phyloP scores from a whole-genome alignment of 148 eudicot species.

The Rhododendron molle region DNA sequence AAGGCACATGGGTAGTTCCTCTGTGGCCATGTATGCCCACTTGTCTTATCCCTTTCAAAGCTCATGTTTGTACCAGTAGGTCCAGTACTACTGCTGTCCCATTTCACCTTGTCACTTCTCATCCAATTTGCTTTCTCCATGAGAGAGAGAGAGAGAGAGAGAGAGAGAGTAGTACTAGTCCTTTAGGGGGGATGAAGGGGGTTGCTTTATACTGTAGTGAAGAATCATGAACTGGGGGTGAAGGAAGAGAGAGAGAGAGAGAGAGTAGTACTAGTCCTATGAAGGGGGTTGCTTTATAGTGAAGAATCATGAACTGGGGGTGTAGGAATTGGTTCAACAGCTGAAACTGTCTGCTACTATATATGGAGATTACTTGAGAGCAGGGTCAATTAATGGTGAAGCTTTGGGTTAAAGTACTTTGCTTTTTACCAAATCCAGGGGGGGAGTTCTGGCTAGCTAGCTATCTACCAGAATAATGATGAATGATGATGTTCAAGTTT shows the following conservation, averaged over 20 bases:
- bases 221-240: background rate
- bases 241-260: background rate
- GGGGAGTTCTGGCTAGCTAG: background rate
- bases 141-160: slow-evolving; percentile 10
- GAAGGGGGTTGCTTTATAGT: background rate
- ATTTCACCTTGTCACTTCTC: slow-evolving; percentile 25
- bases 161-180: background rate
- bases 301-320: background rate
- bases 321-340: background rate
- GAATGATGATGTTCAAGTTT: slow-evolving; percentile 18
- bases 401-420: slow-evolving; percentile 4
- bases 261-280: background rate
- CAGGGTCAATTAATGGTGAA: background rate
- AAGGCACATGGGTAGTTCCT: slow-evolving; percentile 70
- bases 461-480: slow-evolving; percentile 1
- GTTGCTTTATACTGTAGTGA: slow-evolving; percentile 4
- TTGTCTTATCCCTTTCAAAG: slow-evolving; percentile 34
- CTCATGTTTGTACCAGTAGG: slow-evolving; percentile 15
- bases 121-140: slow-evolving; percentile 23
- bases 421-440: slow-evolving; percentile 19
- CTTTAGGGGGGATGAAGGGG: background rate
- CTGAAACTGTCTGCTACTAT: slow-evolving; percentile 1
- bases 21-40: slow-evolving; percentile 69
- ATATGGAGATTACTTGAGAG: slow-evolving; percentile 9
- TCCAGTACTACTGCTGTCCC: slow-evolving; percentile 8